Conservation (phyloP, 106 monocot genomes). For the Alisma plantagoaquatica region DNA sequence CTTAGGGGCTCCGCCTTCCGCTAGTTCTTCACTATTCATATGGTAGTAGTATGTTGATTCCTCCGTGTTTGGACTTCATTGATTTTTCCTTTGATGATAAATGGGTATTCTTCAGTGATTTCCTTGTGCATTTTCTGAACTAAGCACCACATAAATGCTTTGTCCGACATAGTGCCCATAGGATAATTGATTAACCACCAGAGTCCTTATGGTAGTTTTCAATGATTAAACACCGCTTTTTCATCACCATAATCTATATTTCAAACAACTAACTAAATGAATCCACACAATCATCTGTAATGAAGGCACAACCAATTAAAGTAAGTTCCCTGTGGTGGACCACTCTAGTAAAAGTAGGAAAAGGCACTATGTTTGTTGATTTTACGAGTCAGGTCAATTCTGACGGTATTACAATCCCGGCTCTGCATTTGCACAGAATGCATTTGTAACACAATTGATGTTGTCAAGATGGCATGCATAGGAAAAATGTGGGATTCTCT, state of each 20-base stretch:
- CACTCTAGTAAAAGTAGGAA: slow-evolving; percentile 71
- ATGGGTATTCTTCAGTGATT: no score
- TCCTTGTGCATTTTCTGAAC: no score
- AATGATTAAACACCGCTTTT: slow-evolving; percentile 35
- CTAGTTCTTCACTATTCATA: no score
- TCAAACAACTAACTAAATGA: slow-evolving; percentile 86
- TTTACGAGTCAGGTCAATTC: slow-evolving; percentile 68
- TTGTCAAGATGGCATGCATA: slow-evolving; percentile 74
- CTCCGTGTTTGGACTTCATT: no score
- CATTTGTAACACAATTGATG: slow-evolving; percentile 67
- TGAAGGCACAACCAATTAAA: slow-evolving; percentile 78
- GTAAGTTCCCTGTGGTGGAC: slow-evolving; percentile 76
- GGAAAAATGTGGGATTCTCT: slow-evolving; percentile 88
- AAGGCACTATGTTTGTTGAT: slow-evolving; percentile 70
- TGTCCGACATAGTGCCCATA: no score
- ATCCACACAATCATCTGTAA: slow-evolving; percentile 60
- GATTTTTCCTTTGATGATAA: no score
- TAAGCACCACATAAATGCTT: no score
- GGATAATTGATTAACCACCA: no score
- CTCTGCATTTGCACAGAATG: slow-evolving; percentile 89
- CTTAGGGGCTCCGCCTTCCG: no score
- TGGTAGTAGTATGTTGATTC: no score
- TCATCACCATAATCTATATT: slow-evolving; percentile 71
- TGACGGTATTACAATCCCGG: slow-evolving; percentile 69
- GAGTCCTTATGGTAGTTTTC: no score